Evolutionary conservation across 2,329 filamentous ascomycete species (phyloP), one percentile per base, ranked within the genome.

Genomic region (Chaetomium sp.): DNA sequence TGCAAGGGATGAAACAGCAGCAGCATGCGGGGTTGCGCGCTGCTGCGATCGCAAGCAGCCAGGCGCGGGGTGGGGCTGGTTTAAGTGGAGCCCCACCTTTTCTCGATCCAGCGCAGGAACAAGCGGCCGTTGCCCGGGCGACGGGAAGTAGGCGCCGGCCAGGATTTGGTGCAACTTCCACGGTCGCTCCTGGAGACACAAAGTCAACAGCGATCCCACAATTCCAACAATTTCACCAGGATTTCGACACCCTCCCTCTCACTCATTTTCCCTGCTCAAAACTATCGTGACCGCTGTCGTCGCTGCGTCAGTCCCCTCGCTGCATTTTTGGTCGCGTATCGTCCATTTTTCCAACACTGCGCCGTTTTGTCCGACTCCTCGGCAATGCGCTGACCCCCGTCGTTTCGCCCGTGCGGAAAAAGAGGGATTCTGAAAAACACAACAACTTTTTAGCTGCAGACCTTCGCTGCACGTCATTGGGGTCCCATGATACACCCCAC

Each of bases 391-490:
- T 53, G 50, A 57, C 48, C 52, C 50, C 55, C 52, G 44, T 52
- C 53, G 5, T 7, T 38, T 33, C 49, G 41, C 47, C 45, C 34
- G 41, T 45, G 54, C 51, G 48, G 37, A 59, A 19, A 53, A 42
- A 27, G 19, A 27, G 46, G 54, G 49, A 49, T 53, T 56, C 35
- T 8, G 37, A 38, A 38, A 38, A 49, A 62, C 62, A 62, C 59
- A 64, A 62, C 51, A 59, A 43, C 45, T 38, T 9, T 38, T 52
- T 60, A 60, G 62, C 58, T 63, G 59, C 62, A 59, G 58, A 62
- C 41, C 49, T 49, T 35, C 53, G 54, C 63, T 61, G 63, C 63
- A 65, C 63, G 63, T 62, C 63, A 65, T 61, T 57, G 53, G 54
- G 45, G 45, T 64, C 55, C 19, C n/a, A 60, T 62, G 61, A 59